phyloP scores from a whole-genome alignment of 2,329 filamentous ascomycete species.

The Nannizziopsis barbatae region DNA sequence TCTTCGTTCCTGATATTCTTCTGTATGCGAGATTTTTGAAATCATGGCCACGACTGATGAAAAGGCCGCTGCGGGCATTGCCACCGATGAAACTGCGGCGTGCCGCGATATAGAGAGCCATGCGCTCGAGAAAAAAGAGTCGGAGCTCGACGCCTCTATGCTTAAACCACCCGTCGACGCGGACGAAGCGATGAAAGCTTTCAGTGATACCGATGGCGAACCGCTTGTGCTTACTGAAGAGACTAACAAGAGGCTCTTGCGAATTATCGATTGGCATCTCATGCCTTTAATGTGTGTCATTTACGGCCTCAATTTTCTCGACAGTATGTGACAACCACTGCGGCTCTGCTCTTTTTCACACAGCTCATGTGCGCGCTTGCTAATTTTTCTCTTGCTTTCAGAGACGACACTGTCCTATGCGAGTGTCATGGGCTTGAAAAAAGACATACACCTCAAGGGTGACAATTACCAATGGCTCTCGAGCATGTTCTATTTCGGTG shows the following conservation, averaged over 20 bases:
- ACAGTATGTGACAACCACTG: slow-evolving; percentile 27
- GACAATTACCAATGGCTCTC: slow-evolving; percentile 44
- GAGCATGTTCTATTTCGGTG: slow-evolving; percentile 45
- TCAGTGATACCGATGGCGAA: slow-evolving; percentile 37
- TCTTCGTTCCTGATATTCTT: not conserved
- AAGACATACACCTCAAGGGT: slow-evolving; percentile 40
- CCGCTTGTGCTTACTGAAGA: slow-evolving; percentile 44
- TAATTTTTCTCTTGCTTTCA: slow-evolving; percentile 10
- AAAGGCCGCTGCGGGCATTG: not conserved
- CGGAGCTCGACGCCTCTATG: not conserved
- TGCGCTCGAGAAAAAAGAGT: not conserved
- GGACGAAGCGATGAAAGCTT: slow-evolving; percentile 50
- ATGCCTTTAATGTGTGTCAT: slow-evolving; percentile 50
- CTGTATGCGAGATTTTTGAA: not conserved
- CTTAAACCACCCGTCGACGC: slow-evolving; percentile 24
- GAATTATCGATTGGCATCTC: slow-evolving; percentile 51
- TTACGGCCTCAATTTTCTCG: slow-evolving; percentile 49
- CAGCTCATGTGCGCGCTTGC: slow-evolving; percentile 33
- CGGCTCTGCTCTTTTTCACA: not conserved
- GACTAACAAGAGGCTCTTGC: slow-evolving; percentile 49
- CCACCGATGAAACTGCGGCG: not conserved
- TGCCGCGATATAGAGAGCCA: not conserved
- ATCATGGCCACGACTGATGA: slow-evolving; percentile 3
- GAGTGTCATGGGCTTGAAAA: slow-evolving; percentile 45
- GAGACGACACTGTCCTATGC: slow-evolving; percentile 33